phyloP scores from a whole-genome alignment of 495 filamentous ascomycete species.

The Penicillium waksmanii region DNA sequence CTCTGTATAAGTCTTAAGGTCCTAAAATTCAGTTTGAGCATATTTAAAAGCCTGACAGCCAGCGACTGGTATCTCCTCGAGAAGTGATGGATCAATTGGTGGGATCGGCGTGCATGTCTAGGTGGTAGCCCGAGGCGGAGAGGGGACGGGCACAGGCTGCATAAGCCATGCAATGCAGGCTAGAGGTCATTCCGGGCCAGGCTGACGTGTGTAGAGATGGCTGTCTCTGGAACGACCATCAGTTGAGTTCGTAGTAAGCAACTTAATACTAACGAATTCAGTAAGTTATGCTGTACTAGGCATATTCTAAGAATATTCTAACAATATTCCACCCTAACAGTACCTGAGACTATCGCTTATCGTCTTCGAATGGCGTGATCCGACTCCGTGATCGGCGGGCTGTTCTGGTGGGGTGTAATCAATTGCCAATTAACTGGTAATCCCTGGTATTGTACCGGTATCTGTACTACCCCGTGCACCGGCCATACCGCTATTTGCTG shows the following conservation, averaged over 20 bases:
- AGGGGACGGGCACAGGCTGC: neutral
- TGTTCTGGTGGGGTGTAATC: conserved; percentile 6
- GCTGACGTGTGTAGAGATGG: neutral
- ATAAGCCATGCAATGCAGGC: neutral
- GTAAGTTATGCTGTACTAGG: too few species aligned
- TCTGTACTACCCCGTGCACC: neutral
- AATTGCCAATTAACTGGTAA: too few species aligned
- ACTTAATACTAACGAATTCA: too few species aligned
- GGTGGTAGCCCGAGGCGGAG: neutral
- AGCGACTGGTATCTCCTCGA: too few species aligned
- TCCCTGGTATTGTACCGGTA: neutral
- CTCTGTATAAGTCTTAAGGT: too few species aligned
- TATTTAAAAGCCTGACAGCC: too few species aligned
- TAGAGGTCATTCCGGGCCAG: neutral
- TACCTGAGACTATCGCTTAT: conserved; percentile 13
- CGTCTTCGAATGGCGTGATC: conserved; percentile 29
- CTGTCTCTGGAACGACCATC: too few species aligned
- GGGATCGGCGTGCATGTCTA: neutral
- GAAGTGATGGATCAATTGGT: neutral
- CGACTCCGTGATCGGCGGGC: conserved; percentile 10
- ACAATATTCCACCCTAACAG: too few species aligned
- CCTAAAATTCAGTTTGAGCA: too few species aligned
- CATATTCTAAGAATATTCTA: too few species aligned
- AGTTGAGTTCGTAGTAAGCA: too few species aligned
- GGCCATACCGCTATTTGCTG: conserved; percentile 6